A percentile compares a stretch with the other conserved stretches of the same genome.
phyloP scores from a whole-genome alignment of 2,329 filamentous ascomycete genomes.

The Aspergillus aculeatus region DNA sequence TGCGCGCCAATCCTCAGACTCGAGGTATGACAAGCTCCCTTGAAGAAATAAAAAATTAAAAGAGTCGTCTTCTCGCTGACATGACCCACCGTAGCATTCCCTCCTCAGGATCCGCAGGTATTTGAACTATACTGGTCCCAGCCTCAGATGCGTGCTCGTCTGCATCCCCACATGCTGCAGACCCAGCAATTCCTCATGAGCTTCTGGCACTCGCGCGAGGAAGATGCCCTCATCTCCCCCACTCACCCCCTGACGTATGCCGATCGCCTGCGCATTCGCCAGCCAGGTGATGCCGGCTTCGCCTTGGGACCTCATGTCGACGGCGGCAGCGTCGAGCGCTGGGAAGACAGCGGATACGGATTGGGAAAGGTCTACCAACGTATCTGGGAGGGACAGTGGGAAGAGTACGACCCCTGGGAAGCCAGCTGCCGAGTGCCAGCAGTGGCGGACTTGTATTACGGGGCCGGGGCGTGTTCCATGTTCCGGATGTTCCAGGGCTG shows the following conservation, averaged over 20 bases:
- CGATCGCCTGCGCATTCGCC: conserved; percentile 67
- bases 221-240: not conserved
- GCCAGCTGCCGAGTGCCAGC: conserved; percentile 32
- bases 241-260: not conserved
- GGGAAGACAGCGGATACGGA: conserved; percentile 62
- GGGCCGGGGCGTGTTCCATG: conserved; percentile 72
- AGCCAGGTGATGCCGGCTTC: conserved; percentile 65
- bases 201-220: not conserved
- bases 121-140: conserved; percentile 16
- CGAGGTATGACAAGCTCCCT: not conserved
- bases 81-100: not conserved
- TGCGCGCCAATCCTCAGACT: not conserved
- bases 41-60: no score
- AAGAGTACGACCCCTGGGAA: not conserved
- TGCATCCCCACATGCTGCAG: conserved; percentile 16
- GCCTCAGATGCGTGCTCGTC: conserved; percentile 13
- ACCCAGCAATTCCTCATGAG: conserved; percentile 7
- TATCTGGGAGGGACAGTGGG: not conserved
- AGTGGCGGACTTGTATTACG: conserved; percentile 68
- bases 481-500: conserved; percentile 85
- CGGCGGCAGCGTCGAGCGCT: conserved; percentile 69
- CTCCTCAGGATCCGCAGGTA: not conserved
- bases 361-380: not conserved
- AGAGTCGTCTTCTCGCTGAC: not conserved
- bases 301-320: conserved; percentile 68